Evolutionary conservation across 495 filamentous ascomycete species (phyloP).

Genomic region (Lophium mytilinum): DNA sequence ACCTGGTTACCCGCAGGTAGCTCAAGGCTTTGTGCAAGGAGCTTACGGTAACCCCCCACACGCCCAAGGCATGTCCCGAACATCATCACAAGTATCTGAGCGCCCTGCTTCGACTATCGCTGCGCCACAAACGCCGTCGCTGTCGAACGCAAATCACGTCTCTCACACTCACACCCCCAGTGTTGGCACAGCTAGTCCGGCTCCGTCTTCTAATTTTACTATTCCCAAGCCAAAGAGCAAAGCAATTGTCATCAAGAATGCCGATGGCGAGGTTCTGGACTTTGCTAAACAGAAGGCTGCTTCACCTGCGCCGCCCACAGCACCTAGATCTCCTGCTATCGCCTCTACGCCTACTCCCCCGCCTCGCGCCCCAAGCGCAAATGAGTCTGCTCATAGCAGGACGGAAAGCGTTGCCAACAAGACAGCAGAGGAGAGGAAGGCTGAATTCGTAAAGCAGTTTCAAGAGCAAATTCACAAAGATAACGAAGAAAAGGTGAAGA

Average conservation of each 20-base stretch:
- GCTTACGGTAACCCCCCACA: constrained; percentile 48
- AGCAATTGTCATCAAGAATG: constrained; percentile 69
- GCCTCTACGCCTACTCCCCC: constrained; percentile 55
- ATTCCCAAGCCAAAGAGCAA: constrained; percentile 57
- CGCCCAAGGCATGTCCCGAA: constrained; percentile 69
- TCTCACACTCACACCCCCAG: constrained; percentile 49
- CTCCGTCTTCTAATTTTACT: constrained; percentile 40
- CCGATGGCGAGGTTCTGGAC: constrained; percentile 57
- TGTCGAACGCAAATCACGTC: constrained; percentile 43
- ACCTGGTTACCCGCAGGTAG: constrained; percentile 21
- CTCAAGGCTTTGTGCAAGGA: constrained; percentile 34
- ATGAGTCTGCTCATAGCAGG: constrained; percentile 46
- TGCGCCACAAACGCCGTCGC: constrained; percentile 51
- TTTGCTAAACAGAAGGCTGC: constrained; percentile 49
- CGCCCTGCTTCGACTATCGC: constrained; percentile 73
- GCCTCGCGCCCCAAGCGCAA: constrained; percentile 45
- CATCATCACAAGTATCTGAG: constrained; percentile 71
- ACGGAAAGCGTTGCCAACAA: constrained; percentile 53
- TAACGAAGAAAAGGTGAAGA: constrained; percentile 44
- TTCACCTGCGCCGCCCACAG: constrained; percentile 39
- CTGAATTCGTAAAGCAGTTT: constrained; percentile 42
- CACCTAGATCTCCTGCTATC: constrained; percentile 45
- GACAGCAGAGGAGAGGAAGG: constrained; percentile 63
- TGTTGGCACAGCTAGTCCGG: constrained; percentile 48
- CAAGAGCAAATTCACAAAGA: constrained; percentile 55